Conservation (phyloP, 768 basidiomycete genomes). For the Boletus subparvulus region DNA sequence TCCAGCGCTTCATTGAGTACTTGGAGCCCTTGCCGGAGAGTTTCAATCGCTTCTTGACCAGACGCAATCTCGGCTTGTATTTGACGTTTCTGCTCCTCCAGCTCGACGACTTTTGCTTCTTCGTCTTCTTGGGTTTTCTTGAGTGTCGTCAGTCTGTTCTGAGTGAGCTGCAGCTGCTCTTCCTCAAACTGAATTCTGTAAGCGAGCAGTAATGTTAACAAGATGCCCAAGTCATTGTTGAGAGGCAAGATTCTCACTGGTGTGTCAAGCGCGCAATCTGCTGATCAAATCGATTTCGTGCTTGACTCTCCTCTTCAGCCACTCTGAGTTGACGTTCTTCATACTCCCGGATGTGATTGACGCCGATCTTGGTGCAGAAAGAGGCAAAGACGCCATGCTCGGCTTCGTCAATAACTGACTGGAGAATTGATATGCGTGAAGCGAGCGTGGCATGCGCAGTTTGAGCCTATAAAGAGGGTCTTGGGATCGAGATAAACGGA, state of each 20-base stretch:
- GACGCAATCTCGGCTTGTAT: slow-evolving; percentile 60
- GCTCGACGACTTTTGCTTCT: slow-evolving; percentile 48
- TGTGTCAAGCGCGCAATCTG: slow-evolving; percentile 85
- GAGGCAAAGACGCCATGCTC: slow-evolving; percentile 76
- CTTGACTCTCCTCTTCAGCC: slow-evolving; percentile 85
- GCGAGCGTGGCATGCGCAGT: slow-evolving; percentile 51
- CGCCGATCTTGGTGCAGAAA: slow-evolving; percentile 81
- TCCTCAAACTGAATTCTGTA: slow-evolving; percentile 76
- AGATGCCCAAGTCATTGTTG: not conserved
- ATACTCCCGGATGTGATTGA: slow-evolving; percentile 85
- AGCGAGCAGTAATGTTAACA: slow-evolving; percentile 4
- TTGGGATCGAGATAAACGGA: not conserved
- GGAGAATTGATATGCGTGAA: slow-evolving; percentile 53
- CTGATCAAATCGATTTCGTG: slow-evolving; percentile 76
- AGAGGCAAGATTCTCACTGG: slow-evolving; percentile 53
- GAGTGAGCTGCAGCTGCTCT: slow-evolving; percentile 65
- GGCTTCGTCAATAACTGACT: slow-evolving; percentile 62
- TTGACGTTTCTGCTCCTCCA: slow-evolving; percentile 53
- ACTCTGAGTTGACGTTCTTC: slow-evolving; percentile 89
- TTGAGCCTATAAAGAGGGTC: slow-evolving; percentile 45
- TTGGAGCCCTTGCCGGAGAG: slow-evolving; percentile 61
- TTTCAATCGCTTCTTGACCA: slow-evolving; percentile 53
- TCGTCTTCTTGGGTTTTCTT: slow-evolving; percentile 53
- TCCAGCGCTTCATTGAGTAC: slow-evolving; percentile 63
- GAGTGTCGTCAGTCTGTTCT: slow-evolving; percentile 61